These are phyloP conservation scores for Wallacemonas sp. DNA, from an alignment of 208 protist genomes.

Conservation along the genomic window DNA sequence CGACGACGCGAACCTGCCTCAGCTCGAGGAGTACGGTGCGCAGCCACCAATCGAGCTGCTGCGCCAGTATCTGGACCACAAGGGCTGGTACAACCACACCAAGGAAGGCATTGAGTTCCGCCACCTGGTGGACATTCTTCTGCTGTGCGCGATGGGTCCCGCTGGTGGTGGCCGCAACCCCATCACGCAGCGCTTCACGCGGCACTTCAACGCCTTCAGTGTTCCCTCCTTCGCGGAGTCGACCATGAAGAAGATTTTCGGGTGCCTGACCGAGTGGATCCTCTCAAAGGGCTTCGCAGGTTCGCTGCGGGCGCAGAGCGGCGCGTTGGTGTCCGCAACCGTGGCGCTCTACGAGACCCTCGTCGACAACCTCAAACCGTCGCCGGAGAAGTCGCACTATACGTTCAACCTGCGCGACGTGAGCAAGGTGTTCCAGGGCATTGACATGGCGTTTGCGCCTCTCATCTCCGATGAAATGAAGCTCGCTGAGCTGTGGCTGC, in stretches of 20 bases:
- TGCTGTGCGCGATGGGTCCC: constrained; percentile 95
- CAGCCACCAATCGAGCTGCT: constrained; percentile 97
- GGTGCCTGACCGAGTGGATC: constrained; percentile 89
- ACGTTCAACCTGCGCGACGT: constrained; percentile 98
- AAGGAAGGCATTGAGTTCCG: constrained; percentile 91
- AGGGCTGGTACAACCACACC: constrained; percentile 95
- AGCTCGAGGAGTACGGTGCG: constrained; percentile 95
- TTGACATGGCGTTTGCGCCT: constrained; percentile 76
- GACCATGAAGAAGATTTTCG: constrained; percentile 94
- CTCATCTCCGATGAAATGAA: constrained; percentile 67
- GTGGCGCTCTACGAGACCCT: constrained; percentile 94
- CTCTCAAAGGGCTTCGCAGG: constrained; percentile 72
- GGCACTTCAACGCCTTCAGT: constrained; percentile 95
- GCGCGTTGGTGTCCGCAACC: constrained; percentile 82
- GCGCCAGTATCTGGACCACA: constrained; percentile 95
- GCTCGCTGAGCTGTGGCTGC: constrained; percentile 90
- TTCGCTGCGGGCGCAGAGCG: constrained; percentile 42
- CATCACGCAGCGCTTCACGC: constrained; percentile 93
- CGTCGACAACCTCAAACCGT: constrained; percentile 93
- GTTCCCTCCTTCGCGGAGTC: constrained; percentile 89
- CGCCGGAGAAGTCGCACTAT: constrained; percentile 98
- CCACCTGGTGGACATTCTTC: constrained; percentile 87
- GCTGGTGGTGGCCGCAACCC: constrained; percentile 94
- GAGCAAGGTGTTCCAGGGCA: constrained; percentile 93
- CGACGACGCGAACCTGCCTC: constrained; percentile 96